Base-by-base conservation (phyloP, 2,329 filamentous ascomycete species). In the Claviceps purpurea region DNA sequence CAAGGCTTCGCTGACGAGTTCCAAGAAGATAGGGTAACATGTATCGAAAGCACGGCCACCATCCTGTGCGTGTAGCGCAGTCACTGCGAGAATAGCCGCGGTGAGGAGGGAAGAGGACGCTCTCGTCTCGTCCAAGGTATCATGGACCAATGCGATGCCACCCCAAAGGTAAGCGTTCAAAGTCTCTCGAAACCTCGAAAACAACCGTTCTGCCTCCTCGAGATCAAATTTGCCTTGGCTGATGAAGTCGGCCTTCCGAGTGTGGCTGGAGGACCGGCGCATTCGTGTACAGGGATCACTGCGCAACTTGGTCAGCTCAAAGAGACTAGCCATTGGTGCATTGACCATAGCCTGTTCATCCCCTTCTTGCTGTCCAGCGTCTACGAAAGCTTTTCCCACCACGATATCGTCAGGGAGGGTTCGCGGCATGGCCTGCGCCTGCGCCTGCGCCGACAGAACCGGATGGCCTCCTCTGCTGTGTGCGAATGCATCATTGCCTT, bases 21-120 rank as follows among this genome's bases (percentile, higher is more conserved):
- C 70, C 1, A 78, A 72, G 56, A 82, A 81, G 54, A 81, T 76
- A 50, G 70, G 70, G 59, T 78, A 81, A 59, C 79, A 81, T 2
- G 69, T 65, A 48, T 77, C 75, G 53, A 82, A 75, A 2, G 75
- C 73, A 2, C 68, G 66, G 5, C 73, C 75, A 48, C 58, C 57
- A 24, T 63, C 61, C 18, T 59, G 61, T 1, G 58, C 58, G 49
- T 66, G 63, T 18, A 66, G 50, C 2, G 63, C 62, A 11, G 64
- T 65, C 14, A 65, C 63, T 3, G 63, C 59, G n/a, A 66, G 56
- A n/a, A 66, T 64, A 30, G 63, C 61, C 0, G 63, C 60, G 1
- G 62, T 60, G 22, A 66, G 56, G 2, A 66, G 58, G 2, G 61
- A 50, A 0, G 64, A 66, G 5, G 64, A 65, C 20, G 58, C 55